Conservation (phyloP, 164 flowering plant species). For the Buxus sempervirens region DNA sequence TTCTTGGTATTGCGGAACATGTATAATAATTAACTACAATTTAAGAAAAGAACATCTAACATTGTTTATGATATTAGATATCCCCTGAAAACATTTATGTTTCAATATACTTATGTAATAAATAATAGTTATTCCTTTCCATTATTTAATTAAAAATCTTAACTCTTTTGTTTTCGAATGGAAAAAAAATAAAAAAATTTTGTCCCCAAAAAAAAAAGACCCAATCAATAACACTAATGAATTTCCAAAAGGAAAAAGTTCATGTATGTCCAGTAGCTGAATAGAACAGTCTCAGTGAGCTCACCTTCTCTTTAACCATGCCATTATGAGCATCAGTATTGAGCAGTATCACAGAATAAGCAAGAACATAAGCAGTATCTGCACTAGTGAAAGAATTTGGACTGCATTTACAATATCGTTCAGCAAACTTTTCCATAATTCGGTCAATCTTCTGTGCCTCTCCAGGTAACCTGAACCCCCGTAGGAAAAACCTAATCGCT, state of each 20-base stretch:
- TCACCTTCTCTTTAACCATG: conserved; percentile 98
- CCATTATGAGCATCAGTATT: conserved; percentile 97
- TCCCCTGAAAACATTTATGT: background rate
- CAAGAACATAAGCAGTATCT: conserved; percentile 99
- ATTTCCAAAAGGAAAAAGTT: background rate
- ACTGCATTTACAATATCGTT: conserved; percentile 96
- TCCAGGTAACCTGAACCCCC: conserved; percentile 96
- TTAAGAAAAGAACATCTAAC: too few relatives aligned
- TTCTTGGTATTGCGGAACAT: background rate
- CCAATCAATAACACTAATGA: background rate
- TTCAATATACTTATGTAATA: too few relatives aligned
- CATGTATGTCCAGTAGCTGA: background rate
- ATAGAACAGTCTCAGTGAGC: conserved; percentile 17
- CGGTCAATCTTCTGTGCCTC: conserved; percentile 99
- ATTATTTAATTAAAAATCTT: too few relatives aligned
- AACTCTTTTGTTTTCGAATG: too few relatives aligned
- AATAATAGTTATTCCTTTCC: too few relatives aligned
- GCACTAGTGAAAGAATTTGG: conserved; percentile 88
- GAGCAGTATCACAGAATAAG: conserved; percentile 98
- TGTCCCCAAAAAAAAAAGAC: background rate
- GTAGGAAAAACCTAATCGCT: conserved; percentile 86
- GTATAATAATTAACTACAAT: background rate
- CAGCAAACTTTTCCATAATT: conserved; percentile 99
- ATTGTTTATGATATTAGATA: background rate
- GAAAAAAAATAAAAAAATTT: too few relatives aligned